These are phyloP conservation scores for Cytidiella melzeri DNA, from an alignment of 768 basidiomycete species.

Conservation along the genomic window DNA sequence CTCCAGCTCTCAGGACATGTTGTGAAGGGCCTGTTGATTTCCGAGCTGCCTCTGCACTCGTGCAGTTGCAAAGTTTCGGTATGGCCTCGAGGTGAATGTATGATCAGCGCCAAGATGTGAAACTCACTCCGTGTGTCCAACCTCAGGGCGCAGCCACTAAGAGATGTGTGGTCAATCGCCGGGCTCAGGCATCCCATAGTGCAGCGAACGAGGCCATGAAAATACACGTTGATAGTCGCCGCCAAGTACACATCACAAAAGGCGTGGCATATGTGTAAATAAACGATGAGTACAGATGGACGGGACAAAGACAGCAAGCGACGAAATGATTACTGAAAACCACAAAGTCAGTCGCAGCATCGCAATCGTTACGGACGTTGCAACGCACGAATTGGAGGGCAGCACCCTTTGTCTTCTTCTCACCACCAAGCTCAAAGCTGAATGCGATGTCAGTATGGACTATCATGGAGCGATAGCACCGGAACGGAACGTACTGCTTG, in stretches of 20 bases:
- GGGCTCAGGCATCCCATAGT: no score
- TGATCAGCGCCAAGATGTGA: no score
- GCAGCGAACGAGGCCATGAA: no score
- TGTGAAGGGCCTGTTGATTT: no score
- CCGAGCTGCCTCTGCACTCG: no score
- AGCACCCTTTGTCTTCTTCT: slow-evolving; percentile 99
- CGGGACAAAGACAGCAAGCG: slow-evolving; percentile 6
- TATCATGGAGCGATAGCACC: slow-evolving; percentile 22
- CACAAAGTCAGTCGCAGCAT: not conserved
- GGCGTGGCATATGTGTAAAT: slow-evolving; percentile 17
- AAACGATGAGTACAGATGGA: slow-evolving; percentile 15
- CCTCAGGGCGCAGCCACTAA: no score
- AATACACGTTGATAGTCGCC: slow-evolving; percentile 6
- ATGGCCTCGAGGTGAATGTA: no score
- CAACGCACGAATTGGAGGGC: slow-evolving; percentile 84
- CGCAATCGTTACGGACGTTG: not conserved
- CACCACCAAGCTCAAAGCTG: slow-evolving; percentile 98
- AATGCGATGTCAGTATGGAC: not conserved
- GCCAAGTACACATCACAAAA: slow-evolving; percentile 25
- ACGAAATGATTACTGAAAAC: slow-evolving; percentile 18
- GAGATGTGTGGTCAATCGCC: no score
- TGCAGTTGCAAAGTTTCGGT: no score
- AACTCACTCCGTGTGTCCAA: no score
- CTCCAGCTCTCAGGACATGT: no score
- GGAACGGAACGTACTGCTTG: slow-evolving; percentile 74